Evolutionary conservation across 352 stramenopile genomes (phyloP), one percentile per base, ranked within the genome.

Genomic region (Phytophthora sp.): DNA sequence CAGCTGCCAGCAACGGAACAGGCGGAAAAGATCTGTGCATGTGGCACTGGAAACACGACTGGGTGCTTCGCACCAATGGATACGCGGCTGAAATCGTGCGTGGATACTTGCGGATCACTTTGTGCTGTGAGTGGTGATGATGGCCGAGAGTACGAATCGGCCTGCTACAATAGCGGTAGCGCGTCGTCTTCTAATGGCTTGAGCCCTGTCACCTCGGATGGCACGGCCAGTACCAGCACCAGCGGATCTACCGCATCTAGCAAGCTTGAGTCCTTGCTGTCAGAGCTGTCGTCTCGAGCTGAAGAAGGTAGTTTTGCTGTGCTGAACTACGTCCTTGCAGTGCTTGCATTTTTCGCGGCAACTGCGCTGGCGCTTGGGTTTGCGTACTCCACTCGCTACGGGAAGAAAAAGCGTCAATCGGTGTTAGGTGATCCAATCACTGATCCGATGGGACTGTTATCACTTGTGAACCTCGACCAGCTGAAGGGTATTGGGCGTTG

Each of bases 21-120:
- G 26, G 64, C 76, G 41, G 60, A 79, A 6, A 77, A 76, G 41
- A 76, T 89, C 24, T 92, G 83, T 61, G 49, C 64, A 1, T 90
- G 80, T 61, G 72, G 50, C 11, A 62, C 11, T 24, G 28, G 30
- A 5, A 77, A 66, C 38, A 42, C 18, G 21, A 85, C 62, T 9
- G 74, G 62, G 11, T 92, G 84, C 50, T 79, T 84, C 43, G 27
- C 41, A 4, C 84, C 84, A n/a, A 74, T 86, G 53, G 65, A 89
- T 50, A 54, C 61, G 26, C 63, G 66, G 0, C 69, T 92, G 1
- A 45, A 60, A 45, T 86, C 76, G 3, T 91, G 81, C 54, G 70
- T 76, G n/a, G 79, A 69, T 41, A 74, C 80, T 4, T 92, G 81
- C 28, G 77, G 84, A n/a, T 80, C 79, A 0, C 28, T 89, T n/a